These are phyloP conservation scores for Royoungia palumana DNA, from an alignment of 768 basidiomycete species.

Conservation along the genomic window DNA sequence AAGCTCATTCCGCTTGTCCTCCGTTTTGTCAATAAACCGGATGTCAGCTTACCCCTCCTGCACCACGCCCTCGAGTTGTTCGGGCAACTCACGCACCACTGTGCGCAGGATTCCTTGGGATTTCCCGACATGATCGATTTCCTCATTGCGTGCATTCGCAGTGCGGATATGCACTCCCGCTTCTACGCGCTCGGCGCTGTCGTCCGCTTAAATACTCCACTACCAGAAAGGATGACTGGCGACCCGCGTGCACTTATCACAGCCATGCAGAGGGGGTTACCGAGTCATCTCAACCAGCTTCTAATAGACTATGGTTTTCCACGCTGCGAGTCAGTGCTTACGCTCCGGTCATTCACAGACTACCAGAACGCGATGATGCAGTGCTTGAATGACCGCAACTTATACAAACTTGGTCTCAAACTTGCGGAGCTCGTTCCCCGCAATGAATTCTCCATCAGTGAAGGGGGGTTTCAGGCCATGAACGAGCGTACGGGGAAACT, in stretches of 20 bases:
- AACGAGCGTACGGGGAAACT: slow-evolving; percentile 40
- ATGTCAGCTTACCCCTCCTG: slow-evolving; percentile 38
- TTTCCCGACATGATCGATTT: slow-evolving; percentile 44
- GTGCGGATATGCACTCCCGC: slow-evolving; percentile 50
- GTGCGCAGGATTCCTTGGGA: slow-evolving; percentile 39
- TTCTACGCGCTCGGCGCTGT: slow-evolving; percentile 50
- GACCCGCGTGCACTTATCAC: slow-evolving; percentile 48
- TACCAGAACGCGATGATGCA: slow-evolving; percentile 54
- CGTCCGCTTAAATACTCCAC: slow-evolving; percentile 44
- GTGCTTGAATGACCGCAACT: slow-evolving; percentile 42
- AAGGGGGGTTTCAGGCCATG: slow-evolving; percentile 48
- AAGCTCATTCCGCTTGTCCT: slow-evolving; percentile 42
- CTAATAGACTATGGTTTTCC: slow-evolving; percentile 47
- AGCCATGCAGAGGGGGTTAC: slow-evolving; percentile 43
- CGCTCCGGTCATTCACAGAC: slow-evolving; percentile 37
- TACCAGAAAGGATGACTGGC: slow-evolving; percentile 38
- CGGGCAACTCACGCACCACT: slow-evolving; percentile 40
- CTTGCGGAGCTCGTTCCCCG: slow-evolving; percentile 48
- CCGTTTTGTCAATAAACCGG: slow-evolving; percentile 41
- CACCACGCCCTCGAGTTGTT: slow-evolving; percentile 51
- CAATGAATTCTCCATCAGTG: slow-evolving; percentile 56
- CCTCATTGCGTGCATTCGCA: slow-evolving; percentile 53
- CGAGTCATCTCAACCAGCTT: slow-evolving; percentile 42
- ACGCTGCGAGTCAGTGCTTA: slow-evolving; percentile 45
- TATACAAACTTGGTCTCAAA: slow-evolving; percentile 48